A percentile compares a stretch with the other conserved stretches of the same genome.
These are phyloP conservation scores for Trichoderma simmonsii DNA, from an alignment of 2,329 filamentous ascomycete genomes.

Conservation along the genomic window DNA sequence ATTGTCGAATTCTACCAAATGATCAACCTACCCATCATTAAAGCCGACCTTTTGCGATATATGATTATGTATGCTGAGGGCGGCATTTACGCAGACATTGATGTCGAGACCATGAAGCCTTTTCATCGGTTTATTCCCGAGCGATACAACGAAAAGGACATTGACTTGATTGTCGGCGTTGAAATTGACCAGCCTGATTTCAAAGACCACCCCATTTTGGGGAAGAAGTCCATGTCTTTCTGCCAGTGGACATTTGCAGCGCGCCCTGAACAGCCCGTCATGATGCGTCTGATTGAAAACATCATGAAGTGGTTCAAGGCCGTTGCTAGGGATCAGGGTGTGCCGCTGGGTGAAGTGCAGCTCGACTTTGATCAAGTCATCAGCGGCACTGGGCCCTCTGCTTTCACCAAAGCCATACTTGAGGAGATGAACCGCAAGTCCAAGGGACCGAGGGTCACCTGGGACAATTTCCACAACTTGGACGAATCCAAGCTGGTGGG, in stretches of 20 bases:
- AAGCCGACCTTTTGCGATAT: constrained; percentile 66
- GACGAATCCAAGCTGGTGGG: constrained; percentile 63
- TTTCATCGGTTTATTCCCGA: constrained; percentile 42
- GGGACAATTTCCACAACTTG: constrained; percentile 64
- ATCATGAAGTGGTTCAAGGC: constrained; percentile 64
- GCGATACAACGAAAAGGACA: constrained; percentile 59
- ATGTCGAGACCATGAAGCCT: constrained; percentile 36
- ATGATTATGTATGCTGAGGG: constrained; percentile 71
- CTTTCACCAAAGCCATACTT: constrained; percentile 64
- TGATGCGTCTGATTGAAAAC: constrained; percentile 65
- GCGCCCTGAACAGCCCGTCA: constrained; percentile 64
- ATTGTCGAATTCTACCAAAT: constrained; percentile 60
- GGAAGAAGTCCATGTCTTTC: constrained; percentile 66
- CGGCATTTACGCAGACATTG: constrained; percentile 64
- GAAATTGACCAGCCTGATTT: constrained; percentile 70
- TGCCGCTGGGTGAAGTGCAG: constrained; percentile 57
- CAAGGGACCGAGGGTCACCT: constrained; percentile 45
- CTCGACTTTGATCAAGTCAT: constrained; percentile 72
- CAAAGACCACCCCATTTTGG: constrained; percentile 60
- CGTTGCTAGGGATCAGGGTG: constrained; percentile 56
- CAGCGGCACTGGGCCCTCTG: constrained; percentile 67
- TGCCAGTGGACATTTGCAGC: constrained; percentile 75
- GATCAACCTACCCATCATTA: constrained; percentile 61
- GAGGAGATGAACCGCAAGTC: constrained; percentile 56
- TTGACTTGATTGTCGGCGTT: constrained; percentile 67